Evolutionary conservation across 2,329 filamentous ascomycete species (phyloP).

Genomic region (Nannizzia gypsea): DNA sequence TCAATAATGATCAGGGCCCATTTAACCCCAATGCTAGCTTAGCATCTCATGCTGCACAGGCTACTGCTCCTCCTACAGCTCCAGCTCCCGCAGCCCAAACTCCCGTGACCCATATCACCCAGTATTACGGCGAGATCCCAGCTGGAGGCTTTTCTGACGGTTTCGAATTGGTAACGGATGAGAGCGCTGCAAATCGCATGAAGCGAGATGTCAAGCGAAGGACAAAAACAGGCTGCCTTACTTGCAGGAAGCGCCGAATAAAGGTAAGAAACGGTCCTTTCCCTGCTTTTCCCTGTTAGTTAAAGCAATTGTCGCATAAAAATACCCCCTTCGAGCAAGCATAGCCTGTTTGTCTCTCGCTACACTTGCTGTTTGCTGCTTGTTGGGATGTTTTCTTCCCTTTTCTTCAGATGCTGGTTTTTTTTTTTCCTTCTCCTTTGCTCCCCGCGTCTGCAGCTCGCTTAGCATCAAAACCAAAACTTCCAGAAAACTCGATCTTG

Average conservation of each 20-base stretch:
- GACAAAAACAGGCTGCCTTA: slow-evolving; percentile 62
- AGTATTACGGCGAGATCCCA: slow-evolving; percentile 39
- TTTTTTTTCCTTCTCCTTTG: background rate
- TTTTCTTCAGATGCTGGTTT: background rate
- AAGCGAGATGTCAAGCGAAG: slow-evolving; percentile 63
- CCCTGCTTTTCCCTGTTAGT: background rate
- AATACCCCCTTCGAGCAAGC: background rate
- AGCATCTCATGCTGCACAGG: background rate
- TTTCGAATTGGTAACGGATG: slow-evolving; percentile 40
- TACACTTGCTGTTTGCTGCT: background rate
- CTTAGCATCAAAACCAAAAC: slow-evolving; percentile 11
- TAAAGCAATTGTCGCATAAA: background rate
- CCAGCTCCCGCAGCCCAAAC: background rate
- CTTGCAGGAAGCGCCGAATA: slow-evolving; percentile 55
- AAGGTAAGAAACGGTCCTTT: slow-evolving; percentile 45
- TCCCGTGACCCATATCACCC: slow-evolving; percentile 21
- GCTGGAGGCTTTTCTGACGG: slow-evolving; percentile 35
- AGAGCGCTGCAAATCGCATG: slow-evolving; percentile 47
- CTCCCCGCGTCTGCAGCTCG: slow-evolving; percentile 11
- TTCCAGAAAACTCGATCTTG: slow-evolving; percentile 2
- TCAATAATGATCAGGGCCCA: slow-evolving; percentile 8
- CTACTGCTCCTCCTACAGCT: background rate
- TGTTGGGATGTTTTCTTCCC: background rate
- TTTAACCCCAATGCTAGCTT: slow-evolving; percentile 6
- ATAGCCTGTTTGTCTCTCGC: background rate